Evolutionary conservation across 1,139 yeast species (phyloP).

Genomic region (Zygosaccharomyces sapae): DNA sequence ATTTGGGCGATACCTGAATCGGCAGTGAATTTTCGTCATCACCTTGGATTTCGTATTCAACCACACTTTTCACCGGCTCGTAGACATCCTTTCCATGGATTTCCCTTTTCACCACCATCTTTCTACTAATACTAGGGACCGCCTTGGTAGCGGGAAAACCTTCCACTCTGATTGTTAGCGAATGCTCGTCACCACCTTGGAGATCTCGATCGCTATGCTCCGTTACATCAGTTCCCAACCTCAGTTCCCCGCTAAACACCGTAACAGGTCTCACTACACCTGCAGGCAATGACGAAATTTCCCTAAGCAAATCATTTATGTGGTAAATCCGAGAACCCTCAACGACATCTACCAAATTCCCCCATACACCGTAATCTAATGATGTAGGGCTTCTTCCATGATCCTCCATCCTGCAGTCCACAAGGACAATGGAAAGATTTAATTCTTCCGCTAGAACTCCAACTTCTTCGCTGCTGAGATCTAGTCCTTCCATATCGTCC

Average conservation of each 20-base stretch:
- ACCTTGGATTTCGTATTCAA: conserved; percentile 34
- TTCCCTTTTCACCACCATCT: conserved; percentile 29
- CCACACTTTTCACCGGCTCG: conserved; percentile 27
- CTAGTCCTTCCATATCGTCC: conserved; percentile 41
- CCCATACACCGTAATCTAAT: conserved; percentile 23
- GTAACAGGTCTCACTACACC: conserved; percentile 37
- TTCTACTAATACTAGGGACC: conserved; percentile 42
- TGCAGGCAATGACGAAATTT: conserved; percentile 22
- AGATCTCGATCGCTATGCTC: conserved; percentile 2
- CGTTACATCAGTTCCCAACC: conserved; percentile 39
- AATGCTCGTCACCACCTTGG: conserved; percentile 25
- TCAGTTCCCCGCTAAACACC: conserved; percentile 39
- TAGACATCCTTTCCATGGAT: conserved; percentile 25
- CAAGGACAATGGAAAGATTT: conserved; percentile 22
- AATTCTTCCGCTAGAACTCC: conserved; percentile 25
- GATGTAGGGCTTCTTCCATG: conserved; percentile 7
- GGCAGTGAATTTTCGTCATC: conserved; percentile 28
- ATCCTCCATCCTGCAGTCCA: conserved; percentile 21
- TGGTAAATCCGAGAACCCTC: conserved; percentile 25
- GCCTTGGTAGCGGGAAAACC: conserved; percentile 60
- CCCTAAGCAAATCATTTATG: conserved; percentile 21
- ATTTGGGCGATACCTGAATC: conserved; percentile 34
- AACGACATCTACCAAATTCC: conserved; percentile 19
- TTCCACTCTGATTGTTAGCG: conserved; percentile 49
- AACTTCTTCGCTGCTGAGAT: conserved; percentile 33